Base-by-base conservation (phyloP, 805 yeast species). In the Kazachstania martiniae region DNA sequence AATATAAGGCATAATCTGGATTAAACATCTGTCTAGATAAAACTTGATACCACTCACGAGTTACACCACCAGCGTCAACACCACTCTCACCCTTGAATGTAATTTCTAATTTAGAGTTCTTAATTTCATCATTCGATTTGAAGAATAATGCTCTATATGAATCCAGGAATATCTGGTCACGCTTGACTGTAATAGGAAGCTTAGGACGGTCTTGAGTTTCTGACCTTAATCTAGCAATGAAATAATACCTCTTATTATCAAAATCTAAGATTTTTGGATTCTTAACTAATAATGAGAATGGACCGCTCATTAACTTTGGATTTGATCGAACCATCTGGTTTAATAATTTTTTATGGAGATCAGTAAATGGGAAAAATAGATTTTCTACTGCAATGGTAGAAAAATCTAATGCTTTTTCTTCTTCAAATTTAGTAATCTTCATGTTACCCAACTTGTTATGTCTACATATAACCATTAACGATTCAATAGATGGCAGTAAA, bases 1-100 rank as follows among this genome's bases (percentile, higher is more conserved):
- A 66, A 53, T 89, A 91, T 40, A 91, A 61, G 0, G 95, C 96
- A 60, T 86, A 86, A 48, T 85, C 94, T 0, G 97, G 93, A 52
- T 89, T 86, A 61, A 91, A 85, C 84, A 91, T 87, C 53, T 89
- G 96, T 40, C 95, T 68, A 0, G 95, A 77, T 29, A 91, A 59
- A 4, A 87, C 94, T 53, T 87, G 96, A 49, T 79, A 87, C 98
- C 98, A 91, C 55, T 91, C 99, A 49, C 99, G 68, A 0, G 96
- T 83, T 12, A 91, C 77, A 25, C 99, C 99, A 44, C 99, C 99
- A 3, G 95, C 98, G 65, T 91, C 99, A 30, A 91, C 83, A 44
- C 97, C 99, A 34, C 80, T 80, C 56, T 91, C 99, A 1, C 94
- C 95, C 40, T 76, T 76, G 62, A 91, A 91, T n/a, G 70, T 69